Conservation (phyloP, 306 rosid genomes). For the Potentilla sterilis region DNA sequence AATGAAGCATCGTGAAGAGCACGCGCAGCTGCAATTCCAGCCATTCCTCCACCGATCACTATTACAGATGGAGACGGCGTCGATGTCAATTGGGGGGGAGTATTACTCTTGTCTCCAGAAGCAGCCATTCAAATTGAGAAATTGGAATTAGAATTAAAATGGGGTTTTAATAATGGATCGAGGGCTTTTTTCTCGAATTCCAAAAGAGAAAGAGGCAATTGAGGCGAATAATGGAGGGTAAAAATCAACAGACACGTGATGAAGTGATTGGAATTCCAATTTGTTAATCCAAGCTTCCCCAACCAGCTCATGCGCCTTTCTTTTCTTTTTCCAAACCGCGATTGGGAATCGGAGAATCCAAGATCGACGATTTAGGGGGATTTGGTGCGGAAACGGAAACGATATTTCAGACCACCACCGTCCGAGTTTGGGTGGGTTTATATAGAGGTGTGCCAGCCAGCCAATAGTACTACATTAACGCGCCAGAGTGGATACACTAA, state of each 20-base stretch:
- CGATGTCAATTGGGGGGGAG: constrained; percentile 46
- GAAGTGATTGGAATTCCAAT: constrained; percentile 72
- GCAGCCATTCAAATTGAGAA: constrained; percentile 57
- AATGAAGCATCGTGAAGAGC: constrained; percentile 88
- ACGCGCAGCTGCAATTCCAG: constrained; percentile 92
- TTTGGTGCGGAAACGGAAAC: not conserved
- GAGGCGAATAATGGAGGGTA: constrained; percentile 76
- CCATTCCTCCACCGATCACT: constrained; percentile 92
- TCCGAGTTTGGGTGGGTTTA: not conserved
- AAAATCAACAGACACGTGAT: constrained; percentile 75
- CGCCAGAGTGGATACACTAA: too few species aligned
- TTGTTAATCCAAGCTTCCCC: constrained; percentile 67
- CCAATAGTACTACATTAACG: too few species aligned
- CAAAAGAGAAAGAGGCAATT: constrained; percentile 45
- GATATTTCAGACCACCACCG: not conserved
- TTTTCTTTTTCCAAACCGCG: not conserved
- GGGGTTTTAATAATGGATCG: constrained; percentile 33
- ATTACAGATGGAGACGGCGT: constrained; percentile 83
- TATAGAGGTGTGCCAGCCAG: not conserved
- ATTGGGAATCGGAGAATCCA: too few species aligned
- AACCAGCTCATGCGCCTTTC: constrained; percentile 95
- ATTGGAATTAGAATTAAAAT: constrained; percentile 10
- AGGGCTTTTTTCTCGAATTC: constrained; percentile 40
- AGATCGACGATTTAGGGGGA: not conserved
- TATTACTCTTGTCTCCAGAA: constrained; percentile 55